Conservation (phyloP, 768 basidiomycete species). For the Mycena olivaceomarginata region DNA sequence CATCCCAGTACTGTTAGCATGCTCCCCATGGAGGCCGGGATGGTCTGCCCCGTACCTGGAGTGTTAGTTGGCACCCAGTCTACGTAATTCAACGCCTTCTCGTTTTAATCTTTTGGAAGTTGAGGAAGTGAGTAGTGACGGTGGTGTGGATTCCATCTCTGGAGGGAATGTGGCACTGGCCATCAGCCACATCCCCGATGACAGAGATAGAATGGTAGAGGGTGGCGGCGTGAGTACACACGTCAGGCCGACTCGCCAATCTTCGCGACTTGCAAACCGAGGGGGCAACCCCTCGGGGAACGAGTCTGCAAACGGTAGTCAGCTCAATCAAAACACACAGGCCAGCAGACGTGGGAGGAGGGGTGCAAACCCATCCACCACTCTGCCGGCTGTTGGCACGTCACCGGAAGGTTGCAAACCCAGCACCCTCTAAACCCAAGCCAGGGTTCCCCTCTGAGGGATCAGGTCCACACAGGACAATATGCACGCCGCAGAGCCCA, state of each 20-base stretch:
- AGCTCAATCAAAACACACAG: not conserved
- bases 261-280: not conserved
- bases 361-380: not conserved
- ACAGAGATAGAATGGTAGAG: slow-evolving; percentile 15
- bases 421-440: not conserved
- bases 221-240: slow-evolving; percentile 14
- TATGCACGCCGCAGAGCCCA: not conserved
- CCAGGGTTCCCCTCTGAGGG: not conserved
- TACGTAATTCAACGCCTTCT: slow-evolving; percentile 8
- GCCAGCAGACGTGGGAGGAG: not conserved
- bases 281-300: not conserved
- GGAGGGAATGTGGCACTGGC: slow-evolving; percentile 10
- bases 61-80: slow-evolving; percentile 8
- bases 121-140: slow-evolving; percentile 24
- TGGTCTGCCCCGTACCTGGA: slow-evolving; percentile 18
- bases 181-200: slow-evolving; percentile 16
- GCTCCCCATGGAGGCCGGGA: slow-evolving; percentile 15
- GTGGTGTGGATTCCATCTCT: slow-evolving; percentile 15
- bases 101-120: slow-evolving; percentile 13
- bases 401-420: not conserved
- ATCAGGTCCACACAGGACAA: not conserved
- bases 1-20: slow-evolving; percentile 5
- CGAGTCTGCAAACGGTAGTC: not conserved
- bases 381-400: not conserved
- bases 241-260: not conserved